These are phyloP conservation scores for Dactylorhiza incarnata DNA, from an alignment of 106 monocot species.

Conservation along the genomic window DNA sequence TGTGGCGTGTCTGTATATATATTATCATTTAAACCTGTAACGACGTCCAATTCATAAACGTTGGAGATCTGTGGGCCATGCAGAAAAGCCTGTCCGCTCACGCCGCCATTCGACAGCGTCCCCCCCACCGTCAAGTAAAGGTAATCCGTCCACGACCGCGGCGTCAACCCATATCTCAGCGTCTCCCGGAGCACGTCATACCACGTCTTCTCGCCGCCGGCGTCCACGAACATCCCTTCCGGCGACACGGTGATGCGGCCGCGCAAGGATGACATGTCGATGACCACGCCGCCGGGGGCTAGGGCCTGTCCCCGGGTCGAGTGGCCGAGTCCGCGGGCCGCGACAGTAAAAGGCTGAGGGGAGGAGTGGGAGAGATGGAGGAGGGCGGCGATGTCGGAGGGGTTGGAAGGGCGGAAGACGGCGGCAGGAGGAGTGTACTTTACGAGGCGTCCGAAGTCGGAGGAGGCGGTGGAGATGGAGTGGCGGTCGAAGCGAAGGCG, in stretches of 20 bases:
- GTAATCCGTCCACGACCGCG: constrained; percentile 52
- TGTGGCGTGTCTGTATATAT: too few species aligned
- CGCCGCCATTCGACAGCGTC: constrained; percentile 54
- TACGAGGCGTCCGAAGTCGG: constrained; percentile 31
- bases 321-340: constrained; percentile 59
- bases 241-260: constrained; percentile 22
- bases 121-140: constrained; percentile 52
- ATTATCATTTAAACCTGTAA: constrained; percentile 40
- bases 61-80: constrained; percentile 68
- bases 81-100: constrained; percentile 58
- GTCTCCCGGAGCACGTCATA: constrained; percentile 45
- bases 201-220: constrained; percentile 57
- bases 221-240: constrained; percentile 31
- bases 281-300: constrained; percentile 24
- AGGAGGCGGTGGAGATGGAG: constrained; percentile 22
- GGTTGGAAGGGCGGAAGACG: constrained; percentile 31
- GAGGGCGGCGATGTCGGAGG: constrained; percentile 30
- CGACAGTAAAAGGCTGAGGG: constrained; percentile 28
- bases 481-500: constrained; percentile 20
- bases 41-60: constrained; percentile 49
- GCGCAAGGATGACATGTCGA: constrained; percentile 25
- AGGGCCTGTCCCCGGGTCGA: constrained; percentile 48
- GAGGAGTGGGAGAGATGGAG: constrained; percentile 26
- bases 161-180: constrained; percentile 27
- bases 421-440: constrained; percentile 19